Evolutionary conservation across 495 filamentous ascomycete species (phyloP).

Genomic region (Cercophora newfieldiana): DNA sequence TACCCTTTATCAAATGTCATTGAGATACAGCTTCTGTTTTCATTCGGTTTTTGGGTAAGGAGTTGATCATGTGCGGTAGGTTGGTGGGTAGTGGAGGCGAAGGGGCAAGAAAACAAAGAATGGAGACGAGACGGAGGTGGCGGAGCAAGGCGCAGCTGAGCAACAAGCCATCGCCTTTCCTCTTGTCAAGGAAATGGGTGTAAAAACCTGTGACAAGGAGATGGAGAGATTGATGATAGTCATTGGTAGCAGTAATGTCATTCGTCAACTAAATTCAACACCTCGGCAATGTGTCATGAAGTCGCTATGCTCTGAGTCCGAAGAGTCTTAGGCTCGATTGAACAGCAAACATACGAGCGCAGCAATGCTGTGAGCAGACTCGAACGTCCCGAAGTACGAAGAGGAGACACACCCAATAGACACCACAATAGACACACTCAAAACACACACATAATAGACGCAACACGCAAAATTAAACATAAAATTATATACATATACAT

Average conservation of each 20-base stretch:
- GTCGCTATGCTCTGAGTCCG: no score
- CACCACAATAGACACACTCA: constrained; percentile 4
- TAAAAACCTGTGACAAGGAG: no score
- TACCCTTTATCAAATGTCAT: not conserved
- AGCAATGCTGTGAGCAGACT: no score
- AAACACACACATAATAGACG: constrained; percentile 7
- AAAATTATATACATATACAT: constrained; percentile 14
- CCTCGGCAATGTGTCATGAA: no score
- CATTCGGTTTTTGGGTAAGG: no score
- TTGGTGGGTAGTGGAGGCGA: not conserved
- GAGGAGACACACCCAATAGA: not conserved
- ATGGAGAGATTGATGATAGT: no score
- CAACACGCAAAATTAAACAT: not conserved
- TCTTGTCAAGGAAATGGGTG: not conserved
- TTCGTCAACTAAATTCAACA: no score
- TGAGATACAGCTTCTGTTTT: no score
- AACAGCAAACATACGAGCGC: no score
- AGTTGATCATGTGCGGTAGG: not conserved
- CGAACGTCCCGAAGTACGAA: no score
- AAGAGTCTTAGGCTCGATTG: no score
- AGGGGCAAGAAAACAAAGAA: not conserved
- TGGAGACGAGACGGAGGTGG: not conserved
- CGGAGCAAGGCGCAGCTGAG: not conserved
- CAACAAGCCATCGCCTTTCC: not conserved
- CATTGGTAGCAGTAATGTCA: no score